Percentiles rank a stretch among this genome's conserved stretches.
phyloP scores from a whole-genome alignment of 495 filamentous ascomycete species.

The Aspergillus coremiiformis region DNA sequence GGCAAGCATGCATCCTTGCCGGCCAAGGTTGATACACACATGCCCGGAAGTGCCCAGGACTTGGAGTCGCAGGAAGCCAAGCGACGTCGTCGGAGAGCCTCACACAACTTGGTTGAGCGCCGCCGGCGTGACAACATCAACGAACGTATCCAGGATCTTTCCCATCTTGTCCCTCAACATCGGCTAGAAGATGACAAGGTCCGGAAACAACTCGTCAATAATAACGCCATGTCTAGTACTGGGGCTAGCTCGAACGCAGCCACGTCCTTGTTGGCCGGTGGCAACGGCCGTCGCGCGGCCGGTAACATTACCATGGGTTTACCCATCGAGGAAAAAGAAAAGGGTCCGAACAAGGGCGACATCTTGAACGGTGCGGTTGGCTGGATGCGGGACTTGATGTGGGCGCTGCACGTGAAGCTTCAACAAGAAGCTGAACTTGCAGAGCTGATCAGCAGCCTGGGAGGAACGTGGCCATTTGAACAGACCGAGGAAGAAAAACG shows the following conservation, averaged over 20 bases:
- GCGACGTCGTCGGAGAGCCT: slow-evolving; percentile 79
- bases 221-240: slow-evolving; percentile 75
- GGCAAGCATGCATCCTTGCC: slow-evolving; percentile 65
- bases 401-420: slow-evolving; percentile 79
- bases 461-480: slow-evolving; percentile 71
- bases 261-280: slow-evolving; percentile 83
- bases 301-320: slow-evolving; percentile 88
- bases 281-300: slow-evolving; percentile 71
- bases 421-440: slow-evolving; percentile 81
- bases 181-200: slow-evolving; percentile 96
- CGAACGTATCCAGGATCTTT: slow-evolving; percentile 93
- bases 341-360: slow-evolving; percentile 97
- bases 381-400: slow-evolving; percentile 98
- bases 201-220: slow-evolving; percentile 86
- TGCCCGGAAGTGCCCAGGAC: slow-evolving; percentile 38
- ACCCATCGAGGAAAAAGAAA: slow-evolving; percentile 93
- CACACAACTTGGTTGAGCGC: slow-evolving; percentile 93
- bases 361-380: slow-evolving; percentile 95
- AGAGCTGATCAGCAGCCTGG: slow-evolving; percentile 61
- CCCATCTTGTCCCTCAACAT: slow-evolving; percentile 84
- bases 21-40: slow-evolving; percentile 56
- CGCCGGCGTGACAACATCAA: slow-evolving; percentile 97
- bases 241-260: slow-evolving; percentile 63
- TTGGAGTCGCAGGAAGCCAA: slow-evolving; percentile 86
- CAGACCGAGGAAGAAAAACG: slow-evolving; percentile 86